Base-by-base conservation (phyloP, 352 stramenopile species). In the Globisporangium splendens region DNA sequence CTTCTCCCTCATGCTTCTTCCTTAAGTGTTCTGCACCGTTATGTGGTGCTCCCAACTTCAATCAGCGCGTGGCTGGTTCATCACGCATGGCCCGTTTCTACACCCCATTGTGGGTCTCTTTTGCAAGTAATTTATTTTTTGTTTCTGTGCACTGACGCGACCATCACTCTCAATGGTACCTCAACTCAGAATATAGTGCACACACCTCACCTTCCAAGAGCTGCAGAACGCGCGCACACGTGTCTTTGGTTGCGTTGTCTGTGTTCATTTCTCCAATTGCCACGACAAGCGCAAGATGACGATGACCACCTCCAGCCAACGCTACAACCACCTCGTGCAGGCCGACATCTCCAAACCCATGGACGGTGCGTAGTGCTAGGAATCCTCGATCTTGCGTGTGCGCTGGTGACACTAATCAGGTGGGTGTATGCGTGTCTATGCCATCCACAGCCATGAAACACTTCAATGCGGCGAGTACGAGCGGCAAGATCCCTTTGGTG, bases 251-350 rank as follows among this genome's bases (percentile, higher is more conserved):
- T 17, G n/a, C n/a, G n/a, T n/a, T 35, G 13, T 14, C 7, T 0
- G 24, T 10, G 31, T 5, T n/a, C 50, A 20, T 56, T 41, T 42
- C 50, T 46, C 35, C 33, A 39, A 1, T 56, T 42, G 17, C 50
- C 33, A 15, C 15, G 31, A 18, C 18, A 17, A 15, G n/a, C 20
- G 11, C 51, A 57, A 38, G 42, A n/a, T 20, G 38, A 64, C 31
- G 42, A 59, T 14, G 49, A 70, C 35, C 15, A 61, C 54, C 49
- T 57, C 50, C 42, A 53, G 49, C 50, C 33, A 54, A 24, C 62
- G 65, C 53, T 39, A 51, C 11, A 73, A 69, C 17, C 60, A 68
- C 55, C 51, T 79, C 42, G 65, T 79, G 35, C 67, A 79, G 53
- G 54, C 43, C 20, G 59, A 72, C 58, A 75, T 74, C 43, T 17